Evolutionary conservation across 2,329 filamentous ascomycete genomes (phyloP).

Genomic region (Aspergillus sp.): DNA sequence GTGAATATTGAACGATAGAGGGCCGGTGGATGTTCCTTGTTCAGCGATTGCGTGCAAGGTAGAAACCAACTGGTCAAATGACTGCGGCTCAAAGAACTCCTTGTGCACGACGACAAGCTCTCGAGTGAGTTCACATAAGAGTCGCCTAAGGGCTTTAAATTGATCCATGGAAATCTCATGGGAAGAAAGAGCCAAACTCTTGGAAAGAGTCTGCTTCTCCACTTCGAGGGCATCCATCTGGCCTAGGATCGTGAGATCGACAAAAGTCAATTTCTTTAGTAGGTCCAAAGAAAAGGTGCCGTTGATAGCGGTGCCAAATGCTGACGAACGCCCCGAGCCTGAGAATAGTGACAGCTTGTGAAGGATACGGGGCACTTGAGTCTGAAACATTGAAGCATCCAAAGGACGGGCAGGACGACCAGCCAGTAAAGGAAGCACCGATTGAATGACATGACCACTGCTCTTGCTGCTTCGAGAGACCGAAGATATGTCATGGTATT

Average conservation of each 20-base stretch:
- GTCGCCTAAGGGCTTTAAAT: conserved; percentile 48
- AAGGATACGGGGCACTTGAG: conserved; percentile 34
- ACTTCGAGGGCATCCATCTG: conserved; percentile 63
- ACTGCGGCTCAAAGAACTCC: conserved; percentile 33
- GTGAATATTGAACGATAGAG: conserved; percentile 13
- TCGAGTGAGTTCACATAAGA: conserved; percentile 42
- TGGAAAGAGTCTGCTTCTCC: conserved; percentile 63
- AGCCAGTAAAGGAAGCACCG: conserved; percentile 38
- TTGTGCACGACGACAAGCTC: conserved; percentile 37
- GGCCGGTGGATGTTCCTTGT: conserved; percentile 16
- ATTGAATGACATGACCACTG: conserved; percentile 23
- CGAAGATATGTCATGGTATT: conserved; percentile 42
- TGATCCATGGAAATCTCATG: conserved; percentile 53
- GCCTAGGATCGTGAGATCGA: conserved; percentile 57
- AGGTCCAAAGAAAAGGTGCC: conserved; percentile 53
- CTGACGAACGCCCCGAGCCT: conserved; percentile 28
- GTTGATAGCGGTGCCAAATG: conserved; percentile 47
- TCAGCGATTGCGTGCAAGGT: conserved; percentile 26
- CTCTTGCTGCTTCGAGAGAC: conserved; percentile 12
- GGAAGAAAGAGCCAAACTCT: conserved; percentile 54
- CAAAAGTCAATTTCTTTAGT: conserved; percentile 54
- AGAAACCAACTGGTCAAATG: conserved; percentile 22
- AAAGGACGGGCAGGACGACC: conserved; percentile 36
- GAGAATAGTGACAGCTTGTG: conserved; percentile 38
- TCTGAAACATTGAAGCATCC: conserved; percentile 34